Base-by-base conservation (phyloP, 805 yeast genomes). In the Debaryomyces maramus region DNA sequence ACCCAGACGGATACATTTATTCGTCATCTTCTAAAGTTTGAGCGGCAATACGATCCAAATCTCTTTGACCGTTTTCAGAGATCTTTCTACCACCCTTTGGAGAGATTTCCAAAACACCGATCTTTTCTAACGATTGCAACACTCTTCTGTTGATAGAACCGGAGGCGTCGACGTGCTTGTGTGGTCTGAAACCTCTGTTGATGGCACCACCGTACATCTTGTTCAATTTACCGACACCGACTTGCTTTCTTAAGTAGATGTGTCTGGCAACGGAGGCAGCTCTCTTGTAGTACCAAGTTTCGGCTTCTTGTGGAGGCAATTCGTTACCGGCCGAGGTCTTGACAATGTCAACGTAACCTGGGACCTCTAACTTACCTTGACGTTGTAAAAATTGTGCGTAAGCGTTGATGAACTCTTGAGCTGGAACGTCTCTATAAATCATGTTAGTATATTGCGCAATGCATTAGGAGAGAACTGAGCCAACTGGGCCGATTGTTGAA, bases 211-310 rank as follows among this genome's bases (percentile, higher is more conserved):
- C 99, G 93, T 93, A 93, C 65, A 88, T 81, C 80, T 88, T 93
- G 96, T 91, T 91, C 72, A 93, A 84, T 72, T 87, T 87, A 82
- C 99, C 99, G 63, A 91, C 95, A 86, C 99, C 99, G 65, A 93
- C 96, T 65, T 87, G 87, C 80, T 93, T 93, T 87, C 97, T 89
- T 78, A 93, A 82, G 96, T 93, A 93, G 77, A 93, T 84, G 90
- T 93, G 99, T 83, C 99, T 93, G 70, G 99, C 99, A 74, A 90
- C 89, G 48, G 99, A 91, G 67, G 99, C 99, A 65, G 99, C 95
- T 78, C 99, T 87, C 88, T 87, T 88, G 96, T 91, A 91, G 87
- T 88, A 91, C 99, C 99, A 93, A 70, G 91, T 89, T 79, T 89
- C 98, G 63, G 98, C 77, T 73, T 93, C 98, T 80, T 91, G 98